Conservation (phyloP, 768 basidiomycete genomes). For the Boletus rubescentipes region DNA sequence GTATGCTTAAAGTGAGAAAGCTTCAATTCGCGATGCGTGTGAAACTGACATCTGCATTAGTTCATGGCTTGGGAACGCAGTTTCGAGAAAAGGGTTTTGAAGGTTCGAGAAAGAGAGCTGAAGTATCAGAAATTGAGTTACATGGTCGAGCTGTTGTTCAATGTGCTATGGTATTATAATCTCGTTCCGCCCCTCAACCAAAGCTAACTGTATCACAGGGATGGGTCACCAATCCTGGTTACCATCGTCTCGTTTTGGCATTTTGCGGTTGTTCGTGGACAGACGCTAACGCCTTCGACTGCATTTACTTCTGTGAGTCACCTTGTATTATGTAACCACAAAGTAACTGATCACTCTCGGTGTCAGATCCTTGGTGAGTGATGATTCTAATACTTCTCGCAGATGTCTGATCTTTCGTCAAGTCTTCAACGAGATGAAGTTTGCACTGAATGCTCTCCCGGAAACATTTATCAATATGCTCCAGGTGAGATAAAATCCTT, state of each 20-base stretch:
- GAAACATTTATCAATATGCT: conserved; percentile 90
- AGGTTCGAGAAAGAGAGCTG: conserved; percentile 76
- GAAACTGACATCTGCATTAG: conserved; percentile 32
- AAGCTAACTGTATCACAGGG: conserved; percentile 25
- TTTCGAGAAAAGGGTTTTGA: conserved; percentile 74
- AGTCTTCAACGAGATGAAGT: conserved; percentile 90
- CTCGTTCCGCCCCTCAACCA: neutral
- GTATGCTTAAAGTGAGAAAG: conserved; percentile 72
- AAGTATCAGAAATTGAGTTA: conserved; percentile 86
- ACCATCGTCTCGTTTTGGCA: conserved; percentile 67
- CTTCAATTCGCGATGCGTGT: neutral
- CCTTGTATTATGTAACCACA: neutral
- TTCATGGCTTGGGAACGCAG: conserved; percentile 97
- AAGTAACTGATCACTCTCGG: neutral
- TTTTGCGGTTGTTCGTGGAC: conserved; percentile 68
- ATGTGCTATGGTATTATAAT: conserved; percentile 48
- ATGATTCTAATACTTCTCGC: neutral
- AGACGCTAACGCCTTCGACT: conserved; percentile 75
- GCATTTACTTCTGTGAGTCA: conserved; percentile 71
- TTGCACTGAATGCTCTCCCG: conserved; percentile 82
- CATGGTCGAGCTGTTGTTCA: conserved; percentile 72
- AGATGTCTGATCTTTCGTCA: conserved; percentile 7
- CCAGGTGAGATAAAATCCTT: conserved; percentile 46
- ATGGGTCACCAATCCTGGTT: conserved; percentile 53
- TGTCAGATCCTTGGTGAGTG: conserved; percentile 42